Evolutionary conservation across 305 asterid species (phyloP).

Genomic region (Fraxinus ornus): DNA sequence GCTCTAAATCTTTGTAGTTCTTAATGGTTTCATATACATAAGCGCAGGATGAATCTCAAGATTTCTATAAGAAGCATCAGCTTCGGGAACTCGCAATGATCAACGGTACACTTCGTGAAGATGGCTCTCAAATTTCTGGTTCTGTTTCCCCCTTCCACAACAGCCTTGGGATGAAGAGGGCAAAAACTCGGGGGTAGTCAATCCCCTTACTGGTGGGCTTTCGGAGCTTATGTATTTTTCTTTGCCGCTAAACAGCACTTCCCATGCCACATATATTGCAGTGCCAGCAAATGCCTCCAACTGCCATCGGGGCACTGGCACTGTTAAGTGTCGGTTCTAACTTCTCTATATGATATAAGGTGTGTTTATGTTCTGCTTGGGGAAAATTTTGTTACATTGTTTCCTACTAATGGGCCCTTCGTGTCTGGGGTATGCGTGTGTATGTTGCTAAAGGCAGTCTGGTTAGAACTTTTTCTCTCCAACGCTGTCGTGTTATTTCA

Average conservation of each 20-base stretch:
- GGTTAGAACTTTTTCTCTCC: slow-evolving; percentile 40
- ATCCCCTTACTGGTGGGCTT: neutral
- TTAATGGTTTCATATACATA: neutral
- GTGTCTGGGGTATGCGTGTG: slow-evolving; percentile 39
- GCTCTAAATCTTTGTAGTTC: neutral
- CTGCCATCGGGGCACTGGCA: slow-evolving; percentile 64
- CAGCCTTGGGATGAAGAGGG: slow-evolving; percentile 98
- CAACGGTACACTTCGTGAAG: slow-evolving; percentile 92
- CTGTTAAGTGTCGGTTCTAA: slow-evolving; percentile 49
- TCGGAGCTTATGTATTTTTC: slow-evolving; percentile 22
- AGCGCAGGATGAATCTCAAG: slow-evolving; percentile 89
- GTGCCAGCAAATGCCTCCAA: slow-evolving; percentile 45
- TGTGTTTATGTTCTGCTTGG: slow-evolving; percentile 55
- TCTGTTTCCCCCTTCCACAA: slow-evolving; percentile 88
- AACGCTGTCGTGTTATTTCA: slow-evolving; percentile 36
- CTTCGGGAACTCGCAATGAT: slow-evolving; percentile 92
- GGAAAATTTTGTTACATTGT: slow-evolving; percentile 44
- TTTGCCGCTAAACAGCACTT: slow-evolving; percentile 36
- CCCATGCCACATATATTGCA: slow-evolving; percentile 38
- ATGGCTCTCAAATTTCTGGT: slow-evolving; percentile 85
- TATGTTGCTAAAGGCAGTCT: slow-evolving; percentile 37
- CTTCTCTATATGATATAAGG: slow-evolving; percentile 61
- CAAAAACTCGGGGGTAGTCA: slow-evolving; percentile 76
- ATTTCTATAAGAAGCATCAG: slow-evolving; percentile 87
- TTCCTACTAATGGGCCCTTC: slow-evolving; percentile 37